A percentile compares a stretch with the other conserved stretches of the same genome.
phyloP scores from a whole-genome alignment of 768 basidiomycete species.

The Exsudoporus frostii region DNA sequence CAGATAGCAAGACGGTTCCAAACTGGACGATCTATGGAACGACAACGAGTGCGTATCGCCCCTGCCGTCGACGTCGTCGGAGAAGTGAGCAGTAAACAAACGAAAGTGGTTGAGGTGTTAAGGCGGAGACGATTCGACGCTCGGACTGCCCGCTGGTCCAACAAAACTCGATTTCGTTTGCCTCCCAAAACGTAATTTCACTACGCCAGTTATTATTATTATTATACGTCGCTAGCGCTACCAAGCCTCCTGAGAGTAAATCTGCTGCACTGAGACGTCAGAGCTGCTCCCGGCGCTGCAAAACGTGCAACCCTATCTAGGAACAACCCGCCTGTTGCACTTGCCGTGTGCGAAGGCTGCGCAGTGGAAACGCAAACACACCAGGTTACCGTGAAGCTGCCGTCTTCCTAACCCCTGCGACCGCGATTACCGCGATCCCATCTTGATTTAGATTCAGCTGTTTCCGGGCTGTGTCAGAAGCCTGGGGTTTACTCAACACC shows the following conservation, averaged over 20 bases:
- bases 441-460: background rate
- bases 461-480: background rate
- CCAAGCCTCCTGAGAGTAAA: background rate
- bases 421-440: slow-evolving; percentile 1
- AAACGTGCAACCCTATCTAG: background rate
- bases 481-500: background rate
- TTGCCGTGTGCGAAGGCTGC: slow-evolving; percentile 11
- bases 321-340: background rate
- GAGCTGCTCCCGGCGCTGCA: background rate
- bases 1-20: slow-evolving; percentile 21
- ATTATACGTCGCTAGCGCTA: background rate
- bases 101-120: slow-evolving; percentile 18
- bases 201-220: background rate
- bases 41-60: background rate
- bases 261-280: slow-evolving; percentile 10
- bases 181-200: slow-evolving; percentile 12
- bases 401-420: background rate
- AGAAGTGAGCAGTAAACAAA: slow-evolving; percentile 8
- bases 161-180: background rate
- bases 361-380: slow-evolving; percentile 1
- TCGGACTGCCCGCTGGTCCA: background rate
- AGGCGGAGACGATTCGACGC: slow-evolving; percentile 17
- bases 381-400: background rate
- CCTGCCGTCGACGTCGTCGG: slow-evolving; percentile 9
- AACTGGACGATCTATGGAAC: slow-evolving; percentile 10